These are phyloP conservation scores for Ophiocordyceps camponoti-floridani DNA, from an alignment of 2,329 filamentous ascomycete genomes.

Conservation along the genomic window DNA sequence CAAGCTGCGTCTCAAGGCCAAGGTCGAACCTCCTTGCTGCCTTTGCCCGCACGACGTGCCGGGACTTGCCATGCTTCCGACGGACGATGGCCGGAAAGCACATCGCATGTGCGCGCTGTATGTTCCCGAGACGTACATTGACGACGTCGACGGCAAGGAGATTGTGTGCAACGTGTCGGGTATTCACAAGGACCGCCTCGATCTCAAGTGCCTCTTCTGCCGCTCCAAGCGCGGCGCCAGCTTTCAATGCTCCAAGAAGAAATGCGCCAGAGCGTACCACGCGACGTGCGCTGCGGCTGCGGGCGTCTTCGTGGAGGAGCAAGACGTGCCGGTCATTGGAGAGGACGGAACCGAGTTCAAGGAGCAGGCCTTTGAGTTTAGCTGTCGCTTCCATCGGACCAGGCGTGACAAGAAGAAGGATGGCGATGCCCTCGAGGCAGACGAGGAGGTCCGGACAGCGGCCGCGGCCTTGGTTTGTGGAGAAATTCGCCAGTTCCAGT, in stretches of 20 bases:
- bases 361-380: slow-evolving; percentile 80
- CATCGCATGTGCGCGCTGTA: slow-evolving; percentile 83
- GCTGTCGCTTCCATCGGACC: slow-evolving; percentile 81
- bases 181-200: slow-evolving; percentile 72
- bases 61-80: slow-evolving; percentile 65
- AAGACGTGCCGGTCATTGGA: slow-evolving; percentile 68
- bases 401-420: slow-evolving; percentile 68
- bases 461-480: slow-evolving; percentile 51
- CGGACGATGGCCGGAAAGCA: slow-evolving; percentile 72
- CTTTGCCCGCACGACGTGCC: slow-evolving; percentile 84
- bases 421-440: slow-evolving; percentile 49
- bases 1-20: slow-evolving; percentile 55
- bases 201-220: slow-evolving; percentile 89
- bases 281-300: slow-evolving; percentile 85
- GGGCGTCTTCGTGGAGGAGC: slow-evolving; percentile 80
- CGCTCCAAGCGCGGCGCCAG: slow-evolving; percentile 89
- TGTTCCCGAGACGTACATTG: slow-evolving; percentile 80
- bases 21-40: slow-evolving; percentile 64
- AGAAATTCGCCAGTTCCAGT: slow-evolving; percentile 76
- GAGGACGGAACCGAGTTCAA: slow-evolving; percentile 88
- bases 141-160: slow-evolving; percentile 51
- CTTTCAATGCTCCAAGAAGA: slow-evolving; percentile 91
- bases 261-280: slow-evolving; percentile 85
- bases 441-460: slow-evolving; percentile 47
- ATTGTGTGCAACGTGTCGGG: slow-evolving; percentile 60